Percentiles rank a stretch among this genome's conserved stretches.
Evolutionary conservation across 2,329 filamentous ascomycete genomes (phyloP).

Genomic region (Beauveria varroae): DNA sequence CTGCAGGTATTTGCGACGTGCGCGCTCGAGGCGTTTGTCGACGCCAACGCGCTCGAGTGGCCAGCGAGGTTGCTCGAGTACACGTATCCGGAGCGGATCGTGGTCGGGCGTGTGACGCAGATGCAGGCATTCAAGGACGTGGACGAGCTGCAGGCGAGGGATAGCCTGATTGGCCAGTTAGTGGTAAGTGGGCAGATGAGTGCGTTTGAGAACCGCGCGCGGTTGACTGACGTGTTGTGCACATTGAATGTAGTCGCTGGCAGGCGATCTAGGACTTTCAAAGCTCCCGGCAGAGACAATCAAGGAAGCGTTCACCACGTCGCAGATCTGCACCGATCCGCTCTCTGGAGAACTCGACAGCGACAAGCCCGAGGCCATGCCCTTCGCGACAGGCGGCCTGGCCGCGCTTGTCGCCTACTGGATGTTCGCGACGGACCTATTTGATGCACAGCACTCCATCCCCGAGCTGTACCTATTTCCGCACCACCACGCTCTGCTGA

Average conservation of each 20-base stretch:
- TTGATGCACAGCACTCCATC: slow-evolving; percentile 45
- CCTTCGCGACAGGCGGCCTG: slow-evolving; percentile 51
- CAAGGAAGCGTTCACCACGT: slow-evolving; percentile 33
- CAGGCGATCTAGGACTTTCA: slow-evolving; percentile 52
- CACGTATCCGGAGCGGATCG: slow-evolving; percentile 54
- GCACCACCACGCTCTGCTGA: slow-evolving; percentile 47
- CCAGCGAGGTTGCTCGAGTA: slow-evolving; percentile 60
- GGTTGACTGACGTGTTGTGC: neutral
- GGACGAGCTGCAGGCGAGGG: slow-evolving; percentile 50
- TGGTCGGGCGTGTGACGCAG: slow-evolving; percentile 54
- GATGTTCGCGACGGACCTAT: slow-evolving; percentile 55
- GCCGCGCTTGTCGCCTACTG: slow-evolving; percentile 54
- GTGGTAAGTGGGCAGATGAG: slow-evolving; percentile 41
- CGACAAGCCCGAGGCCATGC: slow-evolving; percentile 42
- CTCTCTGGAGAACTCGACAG: slow-evolving; percentile 39
- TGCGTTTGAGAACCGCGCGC: neutral
- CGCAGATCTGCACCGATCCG: slow-evolving; percentile 36
- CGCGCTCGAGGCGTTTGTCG: slow-evolving; percentile 66
- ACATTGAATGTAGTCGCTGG: slow-evolving; percentile 39
- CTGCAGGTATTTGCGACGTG: slow-evolving; percentile 74
- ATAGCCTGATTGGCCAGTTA: slow-evolving; percentile 64
- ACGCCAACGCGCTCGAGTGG: slow-evolving; percentile 53
- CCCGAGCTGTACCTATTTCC: slow-evolving; percentile 54
- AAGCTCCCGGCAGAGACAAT: slow-evolving; percentile 39
- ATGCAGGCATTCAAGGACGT: slow-evolving; percentile 59